Conservation (phyloP, 1,284 basidiomycete genomes). For the Marasmius tenuissimus region DNA sequence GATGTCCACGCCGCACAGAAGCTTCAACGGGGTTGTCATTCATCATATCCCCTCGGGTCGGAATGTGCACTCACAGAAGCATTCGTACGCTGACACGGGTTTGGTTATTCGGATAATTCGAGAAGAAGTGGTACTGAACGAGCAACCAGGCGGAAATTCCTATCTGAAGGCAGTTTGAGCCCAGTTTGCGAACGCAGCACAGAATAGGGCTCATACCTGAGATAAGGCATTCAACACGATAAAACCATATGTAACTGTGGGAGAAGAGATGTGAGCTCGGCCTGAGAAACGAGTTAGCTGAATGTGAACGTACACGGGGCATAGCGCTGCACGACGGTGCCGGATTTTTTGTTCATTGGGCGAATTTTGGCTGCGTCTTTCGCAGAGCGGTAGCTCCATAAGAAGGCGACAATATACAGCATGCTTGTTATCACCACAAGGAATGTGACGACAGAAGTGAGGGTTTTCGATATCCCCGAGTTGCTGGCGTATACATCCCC, state of each 20-base stretch:
- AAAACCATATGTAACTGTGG: constrained; percentile 46
- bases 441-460: constrained; percentile 45
- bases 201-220: constrained; percentile 32
- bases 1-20: constrained; percentile 59
- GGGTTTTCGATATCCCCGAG: constrained; percentile 25
- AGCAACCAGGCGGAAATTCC: constrained; percentile 56
- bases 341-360: constrained; percentile 47
- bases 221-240: constrained; percentile 46
- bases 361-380: constrained; percentile 36
- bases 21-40: constrained; percentile 28
- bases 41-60: neutral
- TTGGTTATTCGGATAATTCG: constrained; percentile 45
- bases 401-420: constrained; percentile 47
- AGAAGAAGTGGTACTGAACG: constrained; percentile 48
- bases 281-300: neutral
- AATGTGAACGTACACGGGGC: constrained; percentile 43
- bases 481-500: neutral
- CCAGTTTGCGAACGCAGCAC: neutral
- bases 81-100: constrained; percentile 41
- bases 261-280: neutral
- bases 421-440: constrained; percentile 46
- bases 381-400: constrained; percentile 45
- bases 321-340: constrained; percentile 43
- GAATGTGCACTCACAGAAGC: constrained; percentile 38
- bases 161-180: constrained; percentile 31